Conservation (phyloP, 257 asterid genomes). For the Knoxia roxburghii region DNA sequence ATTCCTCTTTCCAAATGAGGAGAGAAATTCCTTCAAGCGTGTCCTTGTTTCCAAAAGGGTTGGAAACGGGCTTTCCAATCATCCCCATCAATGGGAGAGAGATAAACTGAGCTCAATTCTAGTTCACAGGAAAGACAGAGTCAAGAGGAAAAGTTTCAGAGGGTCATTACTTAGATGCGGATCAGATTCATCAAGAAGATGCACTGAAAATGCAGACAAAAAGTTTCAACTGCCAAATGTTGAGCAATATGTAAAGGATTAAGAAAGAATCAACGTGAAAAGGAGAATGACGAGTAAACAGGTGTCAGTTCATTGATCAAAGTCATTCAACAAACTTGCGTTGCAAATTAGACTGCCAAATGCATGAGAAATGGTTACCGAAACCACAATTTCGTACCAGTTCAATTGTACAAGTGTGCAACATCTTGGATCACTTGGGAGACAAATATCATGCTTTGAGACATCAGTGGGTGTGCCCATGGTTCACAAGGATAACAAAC, state of each 20-base stretch:
- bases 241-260: neutral
- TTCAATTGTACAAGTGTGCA: too few species aligned
- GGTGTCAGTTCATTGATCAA: neutral
- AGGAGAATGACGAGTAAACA: neutral
- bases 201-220: neutral
- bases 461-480: neutral
- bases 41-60: too few species aligned
- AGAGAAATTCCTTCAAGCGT: too few species aligned
- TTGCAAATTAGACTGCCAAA: too few species aligned
- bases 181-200: neutral
- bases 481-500: neutral
- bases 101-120: too few species aligned
- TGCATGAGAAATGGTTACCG: too few species aligned
- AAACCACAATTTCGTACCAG: neutral
- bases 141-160: neutral
- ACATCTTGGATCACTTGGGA: neutral
- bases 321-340: neutral
- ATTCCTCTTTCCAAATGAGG: too few species aligned
- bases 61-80: too few species aligned
- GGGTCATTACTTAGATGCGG: neutral
- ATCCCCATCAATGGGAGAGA: neutral
- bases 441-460: neutral
- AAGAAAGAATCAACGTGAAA: neutral
- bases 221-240: neutral
- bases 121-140: neutral